phyloP scores from a whole-genome alignment of 1,284 basidiomycete genomes.

The Trichosporon sp. region DNA sequence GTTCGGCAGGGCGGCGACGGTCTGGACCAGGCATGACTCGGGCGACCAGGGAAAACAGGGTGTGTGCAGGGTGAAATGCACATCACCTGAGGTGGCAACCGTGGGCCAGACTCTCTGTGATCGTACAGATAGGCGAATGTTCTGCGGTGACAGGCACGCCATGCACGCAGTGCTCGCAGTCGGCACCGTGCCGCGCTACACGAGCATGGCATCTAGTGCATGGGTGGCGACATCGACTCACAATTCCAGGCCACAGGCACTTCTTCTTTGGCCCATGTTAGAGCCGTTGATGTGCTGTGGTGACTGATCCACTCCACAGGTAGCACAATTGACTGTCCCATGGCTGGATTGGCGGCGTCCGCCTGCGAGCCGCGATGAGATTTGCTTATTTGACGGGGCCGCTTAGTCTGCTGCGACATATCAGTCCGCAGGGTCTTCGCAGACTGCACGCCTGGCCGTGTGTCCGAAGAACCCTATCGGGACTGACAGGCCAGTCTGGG shows the following conservation, averaged over 20 bases:
- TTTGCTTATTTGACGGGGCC: background rate
- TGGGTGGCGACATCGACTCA: no score
- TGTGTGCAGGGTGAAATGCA: background rate
- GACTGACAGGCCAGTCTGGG: no score
- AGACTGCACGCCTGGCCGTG: background rate
- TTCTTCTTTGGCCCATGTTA: background rate
- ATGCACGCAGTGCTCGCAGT: background rate
- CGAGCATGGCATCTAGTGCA: no score
- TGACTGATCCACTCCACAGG: background rate
- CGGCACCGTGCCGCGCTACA: no score
- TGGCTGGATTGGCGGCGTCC: background rate
- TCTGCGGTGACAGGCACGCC: background rate
- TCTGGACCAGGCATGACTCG: conserved; percentile 7
- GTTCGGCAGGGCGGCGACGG: conserved; percentile 5
- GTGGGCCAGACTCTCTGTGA: background rate
- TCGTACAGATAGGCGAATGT: background rate
- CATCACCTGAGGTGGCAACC: conserved; percentile 5
- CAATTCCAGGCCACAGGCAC: background rate
- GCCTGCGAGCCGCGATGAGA: background rate
- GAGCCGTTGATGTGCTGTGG: background rate
- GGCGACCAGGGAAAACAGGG: conserved; percentile 3
- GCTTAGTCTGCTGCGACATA: background rate
- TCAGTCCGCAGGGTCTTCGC: background rate
- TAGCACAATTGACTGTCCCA: no score
- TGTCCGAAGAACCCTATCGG: background rate